Evolutionary conservation across 352 stramenopile genomes (phyloP), one percentile per base, ranked within the genome.

Genomic region (Pythium plurisporium): DNA sequence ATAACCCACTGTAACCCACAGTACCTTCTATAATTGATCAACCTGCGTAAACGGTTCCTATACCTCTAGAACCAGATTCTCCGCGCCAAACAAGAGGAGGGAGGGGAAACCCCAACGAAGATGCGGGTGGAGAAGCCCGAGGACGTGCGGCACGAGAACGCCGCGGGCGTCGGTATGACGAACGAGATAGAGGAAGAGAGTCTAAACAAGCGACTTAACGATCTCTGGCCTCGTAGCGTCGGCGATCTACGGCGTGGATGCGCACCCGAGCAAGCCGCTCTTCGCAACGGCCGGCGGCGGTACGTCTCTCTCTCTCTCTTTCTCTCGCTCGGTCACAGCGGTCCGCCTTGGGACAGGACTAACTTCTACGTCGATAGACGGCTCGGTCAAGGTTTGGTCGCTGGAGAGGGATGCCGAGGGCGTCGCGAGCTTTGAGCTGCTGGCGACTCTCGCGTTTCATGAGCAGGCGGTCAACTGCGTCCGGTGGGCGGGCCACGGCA

Each of bases 381-480:
- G 88, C 44, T 70, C 67, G 27, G 82, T 95, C 29, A 93, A 92
- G 64, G 84, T 95, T 47, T 95, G 85, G 85, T 91, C 85, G 30
- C 48, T 93, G 12, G 59, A 73, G 37, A 6, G 56, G 2, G 19
- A 72, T 17, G 74, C 73, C 20, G 72, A 75, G 22, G 76, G 65
- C 29, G 69, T 88, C 31, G 78, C 79, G 36, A 78, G 73, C 2
- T 93, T 91, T 65, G 80, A 93, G 69, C 70, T 95, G 29, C 55
- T 95, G 20, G 82, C 81, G 30, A 95, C 85, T 51, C 65, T 95
- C 42, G 66, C 74, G 30, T 87, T 86, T 55, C 85, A 95, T 64
- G 76, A 93, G 55, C 82, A 93, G 62, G 82, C 85, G 4, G 85
- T 95, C 40, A 95, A 95, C 60, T 91, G 82, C 48, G 82, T 95